A percentile compares a stretch with the other conserved stretches of the same genome.
These are phyloP conservation scores for Penicillium ucsense DNA, from an alignment of 495 filamentous ascomycete genomes.

Conservation along the genomic window DNA sequence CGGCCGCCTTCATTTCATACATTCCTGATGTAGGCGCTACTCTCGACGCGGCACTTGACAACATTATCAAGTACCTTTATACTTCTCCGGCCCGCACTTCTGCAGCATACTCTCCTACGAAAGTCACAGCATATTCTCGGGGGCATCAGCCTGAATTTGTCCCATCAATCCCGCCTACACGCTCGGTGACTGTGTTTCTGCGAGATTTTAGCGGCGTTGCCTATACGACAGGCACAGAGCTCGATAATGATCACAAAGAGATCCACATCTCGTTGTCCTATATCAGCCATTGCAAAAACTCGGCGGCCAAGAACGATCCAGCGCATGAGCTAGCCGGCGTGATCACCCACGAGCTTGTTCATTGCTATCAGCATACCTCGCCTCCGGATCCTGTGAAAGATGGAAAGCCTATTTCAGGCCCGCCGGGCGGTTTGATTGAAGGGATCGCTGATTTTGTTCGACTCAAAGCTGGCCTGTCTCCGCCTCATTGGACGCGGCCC, in stretches of 20 bases:
- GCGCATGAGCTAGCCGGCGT: slow-evolving; percentile 70
- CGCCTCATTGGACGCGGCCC: slow-evolving; percentile 74
- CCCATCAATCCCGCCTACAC: slow-evolving; percentile 41
- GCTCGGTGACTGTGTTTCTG: slow-evolving; percentile 83
- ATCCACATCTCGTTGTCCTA: slow-evolving; percentile 82
- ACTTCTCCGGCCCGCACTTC: slow-evolving; percentile 17
- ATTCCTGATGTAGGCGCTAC: slow-evolving; percentile 47
- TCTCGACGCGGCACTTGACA: slow-evolving; percentile 49
- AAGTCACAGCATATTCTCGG: background rate
- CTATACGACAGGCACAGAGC: slow-evolving; percentile 73
- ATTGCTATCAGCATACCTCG: slow-evolving; percentile 84
- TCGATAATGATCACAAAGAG: slow-evolving; percentile 88
- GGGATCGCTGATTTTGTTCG: slow-evolving; percentile 93
- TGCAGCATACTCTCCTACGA: background rate
- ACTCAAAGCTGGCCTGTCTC: slow-evolving; percentile 58
- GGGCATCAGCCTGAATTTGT: slow-evolving; percentile 11
- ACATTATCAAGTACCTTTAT: slow-evolving; percentile 60
- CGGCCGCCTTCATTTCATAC: slow-evolving; percentile 50
- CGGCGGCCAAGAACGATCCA: slow-evolving; percentile 16
- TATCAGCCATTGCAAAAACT: slow-evolving; percentile 39
- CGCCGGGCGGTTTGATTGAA: slow-evolving; percentile 76
- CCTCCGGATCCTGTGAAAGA: slow-evolving; percentile 31
- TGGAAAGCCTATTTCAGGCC: slow-evolving; percentile 10
- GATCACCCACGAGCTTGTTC: slow-evolving; percentile 85
- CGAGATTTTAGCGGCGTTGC: slow-evolving; percentile 73